These are phyloP conservation scores for Saksenaea vasiformis DNA, from an alignment of 371 early-diverging fungal species.

Conservation along the genomic window DNA sequence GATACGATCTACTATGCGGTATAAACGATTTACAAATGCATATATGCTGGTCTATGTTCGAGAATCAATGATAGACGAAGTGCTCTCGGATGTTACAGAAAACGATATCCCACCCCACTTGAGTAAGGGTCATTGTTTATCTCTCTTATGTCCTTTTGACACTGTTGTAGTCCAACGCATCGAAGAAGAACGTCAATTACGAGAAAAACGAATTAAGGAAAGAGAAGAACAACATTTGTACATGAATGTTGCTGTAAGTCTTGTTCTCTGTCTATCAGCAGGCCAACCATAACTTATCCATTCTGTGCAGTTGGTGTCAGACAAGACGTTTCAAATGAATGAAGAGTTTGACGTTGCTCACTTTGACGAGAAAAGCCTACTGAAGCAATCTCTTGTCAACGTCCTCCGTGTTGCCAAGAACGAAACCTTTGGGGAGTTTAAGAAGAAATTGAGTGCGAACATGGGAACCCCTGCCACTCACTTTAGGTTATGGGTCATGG, in stretches of 20 bases:
- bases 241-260: not conserved
- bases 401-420: constrained; percentile 6
- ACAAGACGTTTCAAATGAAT: constrained; percentile 58
- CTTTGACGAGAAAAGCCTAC: constrained; percentile 7
- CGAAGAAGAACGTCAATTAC: not conserved
- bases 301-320: constrained; percentile 50
- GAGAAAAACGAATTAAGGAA: constrained; percentile 4
- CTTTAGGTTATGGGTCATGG: constrained; percentile 81
- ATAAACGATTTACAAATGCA: constrained; percentile 90
- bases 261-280: not conserved
- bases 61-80: constrained; percentile 67
- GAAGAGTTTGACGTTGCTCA: constrained; percentile 70
- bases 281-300: not conserved
- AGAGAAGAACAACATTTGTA: constrained; percentile 2
- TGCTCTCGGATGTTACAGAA: constrained; percentile 68
- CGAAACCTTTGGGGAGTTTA: constrained; percentile 13
- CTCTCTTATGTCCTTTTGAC: not conserved
- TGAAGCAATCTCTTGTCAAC: not conserved
- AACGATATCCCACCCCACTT: constrained; percentile 84
- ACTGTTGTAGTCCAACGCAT: not conserved
- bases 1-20: constrained; percentile 17
- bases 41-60: constrained; percentile 97
- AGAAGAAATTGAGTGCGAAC: constrained; percentile 14
- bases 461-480: constrained; percentile 41
- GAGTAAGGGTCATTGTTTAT: no score